A percentile compares a stretch with the other conserved stretches of the same genome.
Evolutionary conservation across 2,329 filamentous ascomycete genomes (phyloP).

Genomic region (Talaromyces sp.): DNA sequence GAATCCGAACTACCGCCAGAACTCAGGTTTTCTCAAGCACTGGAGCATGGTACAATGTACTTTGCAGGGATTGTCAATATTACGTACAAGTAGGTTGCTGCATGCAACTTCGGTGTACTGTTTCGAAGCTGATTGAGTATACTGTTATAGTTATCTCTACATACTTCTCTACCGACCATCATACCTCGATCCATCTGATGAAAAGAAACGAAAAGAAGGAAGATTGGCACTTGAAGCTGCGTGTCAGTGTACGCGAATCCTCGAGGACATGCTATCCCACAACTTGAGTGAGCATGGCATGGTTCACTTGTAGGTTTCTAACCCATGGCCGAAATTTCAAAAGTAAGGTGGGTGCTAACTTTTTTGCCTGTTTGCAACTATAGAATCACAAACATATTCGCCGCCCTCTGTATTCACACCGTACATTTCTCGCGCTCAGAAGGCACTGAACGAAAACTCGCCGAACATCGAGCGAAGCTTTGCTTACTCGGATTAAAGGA

Average conservation of each 20-base stretch:
- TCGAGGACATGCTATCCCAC: constrained; percentile 46
- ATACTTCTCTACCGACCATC: constrained; percentile 43
- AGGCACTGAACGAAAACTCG: constrained; percentile 40
- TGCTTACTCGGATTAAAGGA: constrained; percentile 46
- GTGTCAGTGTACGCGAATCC: constrained; percentile 42
- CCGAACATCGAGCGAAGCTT: constrained; percentile 46
- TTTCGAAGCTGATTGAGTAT: neutral
- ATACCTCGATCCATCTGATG: constrained; percentile 33
- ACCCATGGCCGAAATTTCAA: too few relatives aligned
- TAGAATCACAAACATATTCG: constrained; percentile 45
- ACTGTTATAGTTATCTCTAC: constrained; percentile 38
- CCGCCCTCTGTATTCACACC: constrained; percentile 46
- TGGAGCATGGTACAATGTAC: constrained; percentile 31
- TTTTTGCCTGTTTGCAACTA: neutral
- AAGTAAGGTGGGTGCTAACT: neutral
- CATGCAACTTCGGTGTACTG: neutral
- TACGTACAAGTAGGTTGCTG: constrained; percentile 38
- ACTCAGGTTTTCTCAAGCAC: constrained; percentile 31
- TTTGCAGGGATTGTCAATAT: constrained; percentile 41
- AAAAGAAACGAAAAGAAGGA: constrained; percentile 29
- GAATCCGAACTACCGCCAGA: constrained; percentile 32
- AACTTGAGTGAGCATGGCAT: constrained; percentile 43
- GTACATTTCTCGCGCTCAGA: constrained; percentile 37
- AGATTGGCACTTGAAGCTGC: constrained; percentile 44
- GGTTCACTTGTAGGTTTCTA: constrained; percentile 36